Base-by-base conservation (phyloP, 768 basidiomycete species). In the Cubamyces sp. region DNA sequence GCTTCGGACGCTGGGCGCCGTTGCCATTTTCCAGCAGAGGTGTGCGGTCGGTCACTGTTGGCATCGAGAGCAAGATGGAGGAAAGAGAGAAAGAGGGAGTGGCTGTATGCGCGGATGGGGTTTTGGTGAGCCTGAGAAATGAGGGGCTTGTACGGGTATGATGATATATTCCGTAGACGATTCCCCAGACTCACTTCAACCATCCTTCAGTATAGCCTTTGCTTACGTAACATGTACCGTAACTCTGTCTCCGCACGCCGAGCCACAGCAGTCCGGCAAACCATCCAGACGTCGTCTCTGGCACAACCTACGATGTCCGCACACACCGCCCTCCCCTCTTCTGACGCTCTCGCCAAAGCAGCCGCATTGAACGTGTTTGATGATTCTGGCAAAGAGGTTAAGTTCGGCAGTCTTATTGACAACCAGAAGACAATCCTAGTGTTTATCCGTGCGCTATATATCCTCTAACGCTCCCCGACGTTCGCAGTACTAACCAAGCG, bases 391-490 rank as follows among this genome's bases (percentile, higher is more conserved):
- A 70, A 78, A 15, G 73, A 75, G 39, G 73, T 87, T 30, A 69
- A 69, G 14, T 89, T 89, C 70, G 82, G 85, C 0, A 78, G 76
- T 1, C 52, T 89, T 5, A 82, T 83, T 61, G 72, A 78, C 43
- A 69, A 78, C 2, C 69, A 82, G 65, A 84, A 81, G 67, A 82
- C 82, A 0, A 74, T 89, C 14, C 79, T 88, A 3, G 84, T 89
- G 1, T 88, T 89, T 70, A 85, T 88, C 57, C 82, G 87, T 87
- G 19, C 23, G 34, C 14, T 54, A 37, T 54, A 26, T 30, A 46
- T n/a, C 19, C 12, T 16, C 4, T 5, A 43, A 43, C 16, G 8
- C 45, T 1, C 19, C 46, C 47, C 49, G 30, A 26, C 21, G 42
- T 21, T 40, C 28, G 39, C 39, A 18, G 12, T 30, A 53, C 41